Percentiles rank a stretch among this genome's conserved stretches.
Conservation (phyloP, 805 yeast genomes). For the Blastobotrys peoriensis region DNA sequence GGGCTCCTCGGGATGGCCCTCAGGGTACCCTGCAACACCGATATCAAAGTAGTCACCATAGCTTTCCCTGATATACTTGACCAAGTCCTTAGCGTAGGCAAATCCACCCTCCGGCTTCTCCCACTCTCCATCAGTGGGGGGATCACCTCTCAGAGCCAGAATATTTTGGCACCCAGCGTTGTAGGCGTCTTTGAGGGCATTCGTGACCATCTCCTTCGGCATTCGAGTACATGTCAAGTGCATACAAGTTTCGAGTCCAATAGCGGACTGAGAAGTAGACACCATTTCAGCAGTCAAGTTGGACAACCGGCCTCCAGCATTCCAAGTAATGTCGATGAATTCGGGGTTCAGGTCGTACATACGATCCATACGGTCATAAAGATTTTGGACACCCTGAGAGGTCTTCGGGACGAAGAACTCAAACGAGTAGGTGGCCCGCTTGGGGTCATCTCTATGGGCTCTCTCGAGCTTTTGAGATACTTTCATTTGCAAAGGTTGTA, state of each 20-base stretch:
- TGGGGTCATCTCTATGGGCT: conserved; percentile 31
- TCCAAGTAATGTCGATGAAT: conserved; percentile 96
- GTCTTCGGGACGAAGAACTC: conserved; percentile 98
- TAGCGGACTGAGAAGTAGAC: conserved; percentile 78
- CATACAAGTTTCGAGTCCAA: conserved; percentile 96
- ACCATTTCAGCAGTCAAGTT: conserved; percentile 87
- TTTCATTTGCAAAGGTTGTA: conserved; percentile 40
- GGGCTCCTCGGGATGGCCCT: conserved; percentile 89
- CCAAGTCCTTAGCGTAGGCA: conserved; percentile 80
- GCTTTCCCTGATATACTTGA: conserved; percentile 61
- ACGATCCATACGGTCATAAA: conserved; percentile 95
- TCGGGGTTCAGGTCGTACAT: conserved; percentile 90
- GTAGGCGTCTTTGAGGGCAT: conserved; percentile 79
- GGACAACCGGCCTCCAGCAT: conserved; percentile 90
- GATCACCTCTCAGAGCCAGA: conserved; percentile 91
- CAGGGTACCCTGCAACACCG: conserved; percentile 97
- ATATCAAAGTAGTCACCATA: conserved; percentile 89
- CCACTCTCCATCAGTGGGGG: conserved; percentile 51
- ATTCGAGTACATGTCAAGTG: conserved; percentile 96
- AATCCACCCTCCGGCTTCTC: conserved; percentile 65
- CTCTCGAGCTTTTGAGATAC: conserved; percentile 40
- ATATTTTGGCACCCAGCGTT: conserved; percentile 93
- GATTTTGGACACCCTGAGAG: conserved; percentile 90
- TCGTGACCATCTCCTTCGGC: conserved; percentile 73
- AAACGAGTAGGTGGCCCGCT: conserved; percentile 77